phyloP scores from a whole-genome alignment of 345 rosid genomes.

The Toxicodendron radicans region DNA sequence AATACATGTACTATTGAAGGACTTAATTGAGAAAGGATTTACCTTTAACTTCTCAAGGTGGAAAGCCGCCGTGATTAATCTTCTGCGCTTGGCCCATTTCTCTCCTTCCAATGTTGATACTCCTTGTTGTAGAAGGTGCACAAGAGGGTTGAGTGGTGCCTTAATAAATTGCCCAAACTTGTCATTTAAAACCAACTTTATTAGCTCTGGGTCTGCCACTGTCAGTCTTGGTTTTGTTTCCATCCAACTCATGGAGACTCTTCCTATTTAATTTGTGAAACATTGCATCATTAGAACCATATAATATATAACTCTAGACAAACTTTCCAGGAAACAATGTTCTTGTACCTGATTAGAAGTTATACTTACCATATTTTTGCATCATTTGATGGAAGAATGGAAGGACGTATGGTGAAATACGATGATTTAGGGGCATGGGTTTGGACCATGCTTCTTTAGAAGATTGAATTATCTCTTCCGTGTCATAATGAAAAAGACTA shows the following conservation, averaged over 20 bases:
- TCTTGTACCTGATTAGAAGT: not conserved
- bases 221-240: conserved; percentile 20
- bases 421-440: conserved; percentile 15
- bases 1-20: not conserved
- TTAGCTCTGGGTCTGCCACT: conserved; percentile 22
- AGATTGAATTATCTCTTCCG: not conserved
- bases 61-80: conserved; percentile 21
- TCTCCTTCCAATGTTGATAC: conserved; percentile 27
- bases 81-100: conserved; percentile 33
- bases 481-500: conserved; percentile 7
- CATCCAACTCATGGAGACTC: conserved; percentile 20
- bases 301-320: no score
- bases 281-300: no score
- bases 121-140: conserved; percentile 20
- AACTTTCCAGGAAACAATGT: not conserved
- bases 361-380: conserved; percentile 5
- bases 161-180: conserved; percentile 16
- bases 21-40: not conserved
- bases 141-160: conserved; percentile 28
- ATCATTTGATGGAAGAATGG: conserved; percentile 22
- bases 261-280: conserved; percentile 16
- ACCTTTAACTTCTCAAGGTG: conserved; percentile 29
- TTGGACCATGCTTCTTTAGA: conserved; percentile 12
- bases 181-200: conserved; percentile 15
- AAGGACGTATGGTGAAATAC: conserved; percentile 14